phyloP scores from a whole-genome alignment of 306 rosid genomes.

The Coriaria nepalensis region DNA sequence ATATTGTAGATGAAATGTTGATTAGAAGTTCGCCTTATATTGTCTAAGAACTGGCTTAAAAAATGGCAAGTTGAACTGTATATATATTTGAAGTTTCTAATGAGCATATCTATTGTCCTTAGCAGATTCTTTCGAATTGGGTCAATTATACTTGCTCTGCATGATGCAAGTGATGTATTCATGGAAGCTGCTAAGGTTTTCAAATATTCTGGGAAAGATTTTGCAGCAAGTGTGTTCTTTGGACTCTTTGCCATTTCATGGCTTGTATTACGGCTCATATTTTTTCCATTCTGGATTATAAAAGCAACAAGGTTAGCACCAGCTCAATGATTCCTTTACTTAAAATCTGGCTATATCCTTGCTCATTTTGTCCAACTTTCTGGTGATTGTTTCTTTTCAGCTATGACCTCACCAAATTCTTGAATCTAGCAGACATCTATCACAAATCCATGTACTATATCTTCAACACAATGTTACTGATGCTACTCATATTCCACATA shows the following conservation, averaged over 20 bases:
- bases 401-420: conserved; percentile 29
- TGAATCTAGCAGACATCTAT: conserved; percentile 33
- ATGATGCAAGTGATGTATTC: conserved; percentile 89
- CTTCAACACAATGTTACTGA: conserved; percentile 73
- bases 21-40: too few species aligned
- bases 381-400: conserved; percentile 41
- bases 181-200: conserved; percentile 97
- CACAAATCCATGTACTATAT: conserved; percentile 42
- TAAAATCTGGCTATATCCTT: conserved; percentile 13
- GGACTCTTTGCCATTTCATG: conserved; percentile 78
- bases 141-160: conserved; percentile 70
- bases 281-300: conserved; percentile 83
- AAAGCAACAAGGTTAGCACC: conserved; percentile 67
- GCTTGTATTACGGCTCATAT: conserved; percentile 70
- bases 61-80: too few species aligned
- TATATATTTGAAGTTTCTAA: too few species aligned
- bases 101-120: background rate
- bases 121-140: conserved; percentile 87
- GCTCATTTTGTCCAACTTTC: conserved; percentile 14
- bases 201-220: conserved; percentile 83
- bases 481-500: conserved; percentile 81
- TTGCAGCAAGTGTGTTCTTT: conserved; percentile 73
- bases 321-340: conserved; percentile 18
- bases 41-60: too few species aligned
- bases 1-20: too few species aligned